A percentile compares a stretch with the other conserved stretches of the same genome.
These are phyloP conservation scores for Petunia secreta DNA, from an alignment of 257 asterid species.

Conservation along the genomic window DNA sequence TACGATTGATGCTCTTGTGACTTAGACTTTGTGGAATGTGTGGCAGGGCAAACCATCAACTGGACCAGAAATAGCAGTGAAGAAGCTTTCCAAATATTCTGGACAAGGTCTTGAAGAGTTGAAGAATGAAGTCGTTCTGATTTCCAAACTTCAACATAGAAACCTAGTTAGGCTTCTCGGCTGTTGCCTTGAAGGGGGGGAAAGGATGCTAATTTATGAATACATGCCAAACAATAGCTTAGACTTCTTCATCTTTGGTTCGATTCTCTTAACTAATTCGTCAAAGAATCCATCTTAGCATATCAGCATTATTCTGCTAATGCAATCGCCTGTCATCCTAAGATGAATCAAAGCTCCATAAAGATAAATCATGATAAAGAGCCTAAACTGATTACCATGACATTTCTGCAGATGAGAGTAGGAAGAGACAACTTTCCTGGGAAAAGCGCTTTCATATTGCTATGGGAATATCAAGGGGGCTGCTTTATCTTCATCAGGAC, in stretches of 20 bases:
- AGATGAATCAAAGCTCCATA: neutral
- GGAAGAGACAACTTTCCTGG: constrained; percentile 4
- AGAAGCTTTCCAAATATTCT: constrained; percentile 27
- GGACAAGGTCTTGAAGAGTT: constrained; percentile 30
- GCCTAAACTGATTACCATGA: neutral
- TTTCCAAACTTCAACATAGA: constrained; percentile 31
- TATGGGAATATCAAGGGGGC: constrained; percentile 25
- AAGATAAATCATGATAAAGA: neutral
- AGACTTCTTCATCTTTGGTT: constrained; percentile 31
- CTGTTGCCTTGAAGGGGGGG: constrained; percentile 26
- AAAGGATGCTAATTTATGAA: constrained; percentile 28
- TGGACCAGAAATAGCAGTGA: constrained; percentile 31
- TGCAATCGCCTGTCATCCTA: neutral
- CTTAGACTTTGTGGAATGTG: neutral
- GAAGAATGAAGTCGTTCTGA: constrained; percentile 24
- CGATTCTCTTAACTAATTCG: neutral
- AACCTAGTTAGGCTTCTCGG: constrained; percentile 30
- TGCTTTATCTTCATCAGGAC: constrained; percentile 30
- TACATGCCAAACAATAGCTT: constrained; percentile 34
- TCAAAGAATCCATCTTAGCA: neutral
- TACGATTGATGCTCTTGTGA: neutral
- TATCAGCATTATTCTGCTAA: neutral
- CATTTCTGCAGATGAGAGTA: constrained; percentile 13
- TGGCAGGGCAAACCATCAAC: constrained; percentile 25
- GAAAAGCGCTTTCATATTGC: constrained; percentile 16